phyloP scores from a whole-genome alignment of 192 early-diverging fungal genomes.

The Backusella westeae region DNA sequence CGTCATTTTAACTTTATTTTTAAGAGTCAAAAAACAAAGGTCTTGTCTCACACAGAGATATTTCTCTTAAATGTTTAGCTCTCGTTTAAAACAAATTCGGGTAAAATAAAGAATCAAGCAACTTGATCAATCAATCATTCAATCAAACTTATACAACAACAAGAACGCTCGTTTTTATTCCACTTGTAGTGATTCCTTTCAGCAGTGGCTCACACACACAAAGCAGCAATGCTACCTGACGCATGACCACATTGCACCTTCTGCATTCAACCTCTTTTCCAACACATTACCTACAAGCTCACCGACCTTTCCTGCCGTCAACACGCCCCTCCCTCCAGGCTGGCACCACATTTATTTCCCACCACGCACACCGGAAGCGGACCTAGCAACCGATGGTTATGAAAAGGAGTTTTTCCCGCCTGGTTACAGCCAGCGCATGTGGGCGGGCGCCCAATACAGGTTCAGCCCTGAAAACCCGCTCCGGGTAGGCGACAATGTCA shows the following conservation, averaged over 20 bases:
- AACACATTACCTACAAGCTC: constrained; percentile 32
- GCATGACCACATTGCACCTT: constrained; percentile 15
- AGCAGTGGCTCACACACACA: background rate
- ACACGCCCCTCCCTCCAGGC: constrained; percentile 59
- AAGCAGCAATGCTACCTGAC: background rate
- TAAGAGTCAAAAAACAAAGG: no score
- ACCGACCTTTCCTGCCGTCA: constrained; percentile 28
- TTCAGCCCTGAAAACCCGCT: constrained; percentile 60
- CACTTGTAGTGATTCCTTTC: background rate
- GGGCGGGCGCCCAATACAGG: constrained; percentile 78
- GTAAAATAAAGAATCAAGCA: background rate
- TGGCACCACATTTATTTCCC: constrained; percentile 84
- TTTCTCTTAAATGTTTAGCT: background rate
- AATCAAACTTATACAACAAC: background rate
- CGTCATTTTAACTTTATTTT: no score
- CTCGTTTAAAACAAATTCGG: background rate
- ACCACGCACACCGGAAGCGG: constrained; percentile 57
- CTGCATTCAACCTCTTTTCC: constrained; percentile 35
- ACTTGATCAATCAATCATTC: background rate
- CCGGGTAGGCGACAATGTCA: constrained; percentile 59
- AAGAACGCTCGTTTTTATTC: background rate
- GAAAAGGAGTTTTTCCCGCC: constrained; percentile 68
- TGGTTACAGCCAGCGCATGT: constrained; percentile 79
- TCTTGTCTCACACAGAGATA: background rate
- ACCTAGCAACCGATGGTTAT: constrained; percentile 83